Base-by-base conservation (phyloP, 78 protist species). In the Pigoraptor vietnamica region DNA sequence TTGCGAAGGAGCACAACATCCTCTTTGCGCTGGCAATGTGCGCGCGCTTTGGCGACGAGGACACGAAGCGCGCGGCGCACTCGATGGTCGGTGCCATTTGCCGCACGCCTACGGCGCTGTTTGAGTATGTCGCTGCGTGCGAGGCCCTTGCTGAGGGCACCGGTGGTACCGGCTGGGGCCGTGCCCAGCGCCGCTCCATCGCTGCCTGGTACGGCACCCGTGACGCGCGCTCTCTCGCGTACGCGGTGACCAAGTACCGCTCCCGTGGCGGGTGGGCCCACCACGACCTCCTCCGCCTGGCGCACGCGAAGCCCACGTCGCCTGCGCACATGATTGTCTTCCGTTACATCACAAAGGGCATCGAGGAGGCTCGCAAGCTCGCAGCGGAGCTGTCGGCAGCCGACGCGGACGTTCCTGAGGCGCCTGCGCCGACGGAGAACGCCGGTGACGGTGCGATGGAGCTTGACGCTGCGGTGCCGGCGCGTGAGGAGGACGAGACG, bases 241-340 rank as follows among this genome's bases (percentile, higher is more conserved):
- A 34, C 90, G 14, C 81, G 24, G 32, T 37, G 35, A 92, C 93
- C 81, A 92, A 92, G 40, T 92, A 92, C 89, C 35, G 37, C 35
- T 0, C 55, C 29, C 81, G 93, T 37, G 24, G 0, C 34, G 82
- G 86, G 19, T 92, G 89, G 88, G 9, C 25, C 38, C 93, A 92
- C 88, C 91, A 81, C 39, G 93, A 92, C 29, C 29, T 92, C n/a
- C 48, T 92, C 32, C 48, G 93, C 38, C 93, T 92, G 36, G 48
- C 48, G 33, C 93, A 92, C 38, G 23, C 83, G 39, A 86, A 87
- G 39, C 82, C 93, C 2, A 23, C 32, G 39, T 21, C 10, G 32
- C 2, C 24, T 33, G 24, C 32, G 34, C 81, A 92, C 39, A 0
- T 87, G 39, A 23, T 87, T 23, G 37, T 92, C 25, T 39, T 24